Percentiles rank a stretch among this genome's conserved stretches.
Conservation (phyloP, 2,329 filamentous ascomycete species). For the Colletotrichum spinosum region DNA sequence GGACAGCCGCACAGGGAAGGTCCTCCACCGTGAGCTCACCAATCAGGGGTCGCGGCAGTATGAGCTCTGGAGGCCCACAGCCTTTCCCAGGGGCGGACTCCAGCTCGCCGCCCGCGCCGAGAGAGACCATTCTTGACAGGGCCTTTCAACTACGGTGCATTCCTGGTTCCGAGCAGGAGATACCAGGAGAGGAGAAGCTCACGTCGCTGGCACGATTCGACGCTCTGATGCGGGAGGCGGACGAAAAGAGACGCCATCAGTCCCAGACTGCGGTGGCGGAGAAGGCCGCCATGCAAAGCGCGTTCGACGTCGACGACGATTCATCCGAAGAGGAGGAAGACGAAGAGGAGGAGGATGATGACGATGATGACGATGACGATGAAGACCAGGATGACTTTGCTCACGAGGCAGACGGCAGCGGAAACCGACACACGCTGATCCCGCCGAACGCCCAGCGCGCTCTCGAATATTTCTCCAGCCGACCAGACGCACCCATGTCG, state of each 20-base stretch:
- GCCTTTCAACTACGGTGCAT: conserved; percentile 74
- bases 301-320: conserved; percentile 63
- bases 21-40: conserved; percentile 70
- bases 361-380: conserved; percentile 55
- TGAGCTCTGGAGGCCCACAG: conserved; percentile 61
- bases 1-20: conserved; percentile 69
- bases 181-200: conserved; percentile 70
- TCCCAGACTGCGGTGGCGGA: conserved; percentile 47
- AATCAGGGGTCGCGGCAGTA: conserved; percentile 64
- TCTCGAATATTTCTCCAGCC: conserved; percentile 62
- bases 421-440: conserved; percentile 50
- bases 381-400: conserved; percentile 54
- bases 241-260: conserved; percentile 60
- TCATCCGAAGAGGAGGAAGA: conserved; percentile 56
- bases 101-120: conserved; percentile 63
- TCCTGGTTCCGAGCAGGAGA: conserved; percentile 66
- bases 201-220: conserved; percentile 75
- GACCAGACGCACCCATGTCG: conserved; percentile 48
- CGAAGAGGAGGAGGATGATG: conserved; percentile 52
- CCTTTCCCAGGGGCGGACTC: conserved; percentile 52
- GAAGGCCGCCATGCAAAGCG: conserved; percentile 55
- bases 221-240: conserved; percentile 72
- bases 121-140: conserved; percentile 75
- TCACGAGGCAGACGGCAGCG: conserved; percentile 44
- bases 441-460: conserved; percentile 61